phyloP scores from a whole-genome alignment of 441 rosid species.

The Populus tomentosa region DNA sequence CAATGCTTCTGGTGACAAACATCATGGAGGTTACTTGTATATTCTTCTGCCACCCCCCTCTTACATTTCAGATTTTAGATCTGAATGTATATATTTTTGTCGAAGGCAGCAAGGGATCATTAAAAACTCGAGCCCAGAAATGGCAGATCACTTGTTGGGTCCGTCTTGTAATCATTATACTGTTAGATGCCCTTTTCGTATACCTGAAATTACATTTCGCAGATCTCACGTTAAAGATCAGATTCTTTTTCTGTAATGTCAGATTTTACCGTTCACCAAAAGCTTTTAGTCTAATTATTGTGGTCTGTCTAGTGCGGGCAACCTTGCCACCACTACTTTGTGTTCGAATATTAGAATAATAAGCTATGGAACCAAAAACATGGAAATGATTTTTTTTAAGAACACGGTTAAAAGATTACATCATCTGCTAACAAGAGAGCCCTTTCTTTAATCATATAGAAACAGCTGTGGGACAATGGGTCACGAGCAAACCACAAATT shows the following conservation, averaged over 20 bases:
- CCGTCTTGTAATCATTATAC: background rate
- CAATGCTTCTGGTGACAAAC: slow-evolving; percentile 11
- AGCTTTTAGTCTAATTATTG: background rate
- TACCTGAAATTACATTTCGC: background rate
- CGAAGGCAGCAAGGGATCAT: background rate
- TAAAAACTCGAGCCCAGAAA: slow-evolving; percentile 3
- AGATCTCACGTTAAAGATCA: background rate
- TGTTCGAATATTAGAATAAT: background rate
- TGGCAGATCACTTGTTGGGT: slow-evolving; percentile 3
- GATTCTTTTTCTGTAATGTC: background rate
- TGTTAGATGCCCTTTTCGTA: background rate
- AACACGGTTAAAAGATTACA: background rate
- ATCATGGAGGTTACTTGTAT: slow-evolving; percentile 7
- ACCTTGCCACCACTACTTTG: background rate
- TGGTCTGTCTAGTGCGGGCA: background rate
- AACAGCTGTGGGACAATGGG: background rate
- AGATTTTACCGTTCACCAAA: background rate
- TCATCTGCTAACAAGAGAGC: background rate
- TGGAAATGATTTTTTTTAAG: background rate
- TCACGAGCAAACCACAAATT: background rate
- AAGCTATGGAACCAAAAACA: background rate
- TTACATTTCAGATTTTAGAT: background rate
- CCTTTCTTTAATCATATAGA: background rate
- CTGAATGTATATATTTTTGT: background rate
- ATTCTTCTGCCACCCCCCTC: background rate